A percentile compares a stretch with the other conserved stretches of the same genome.
These are phyloP conservation scores for Zymoseptoria pseudotritici DNA, from an alignment of 2,329 filamentous ascomycete species.

Conservation along the genomic window DNA sequence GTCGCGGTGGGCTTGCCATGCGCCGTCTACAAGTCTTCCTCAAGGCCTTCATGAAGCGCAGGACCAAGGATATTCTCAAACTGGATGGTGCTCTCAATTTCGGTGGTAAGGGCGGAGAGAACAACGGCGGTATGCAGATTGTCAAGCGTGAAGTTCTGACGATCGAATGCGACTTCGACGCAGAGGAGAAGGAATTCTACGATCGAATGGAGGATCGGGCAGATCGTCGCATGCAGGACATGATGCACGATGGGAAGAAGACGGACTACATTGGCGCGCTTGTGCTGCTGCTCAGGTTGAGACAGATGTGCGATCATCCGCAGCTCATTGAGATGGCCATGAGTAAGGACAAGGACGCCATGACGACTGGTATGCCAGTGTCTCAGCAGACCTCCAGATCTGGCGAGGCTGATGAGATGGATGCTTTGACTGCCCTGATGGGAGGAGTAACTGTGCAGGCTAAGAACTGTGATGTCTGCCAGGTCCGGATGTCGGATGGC, in stretches of 20 bases:
- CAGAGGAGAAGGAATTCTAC: conserved; percentile 79
- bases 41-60: conserved; percentile 95
- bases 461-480: conserved; percentile 79
- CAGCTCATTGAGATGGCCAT: conserved; percentile 79
- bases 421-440: conserved; percentile 78
- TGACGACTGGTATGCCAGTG: conserved; percentile 48
- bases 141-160: conserved; percentile 83
- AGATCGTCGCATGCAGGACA: conserved; percentile 75
- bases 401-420: conserved; percentile 57
- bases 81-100: conserved; percentile 73
- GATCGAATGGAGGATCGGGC: conserved; percentile 74
- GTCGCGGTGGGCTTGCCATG: conserved; percentile 82
- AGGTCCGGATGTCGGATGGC: conserved; percentile 55
- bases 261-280: conserved; percentile 90
- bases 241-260: conserved; percentile 68
- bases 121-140: conserved; percentile 70
- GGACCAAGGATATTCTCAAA: conserved; percentile 94
- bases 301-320: conserved; percentile 93
- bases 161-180: conserved; percentile 68
- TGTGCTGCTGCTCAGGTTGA: conserved; percentile 78
- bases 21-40: conserved; percentile 75
- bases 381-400: conserved; percentile 41
- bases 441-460: conserved; percentile 71
- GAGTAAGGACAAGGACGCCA: conserved; percentile 77
- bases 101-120: conserved; percentile 57